Percentiles rank a stretch among this genome's conserved stretches.
Conservation (phyloP, 139 green algal genomes). For the Coelastrella sp. region DNA sequence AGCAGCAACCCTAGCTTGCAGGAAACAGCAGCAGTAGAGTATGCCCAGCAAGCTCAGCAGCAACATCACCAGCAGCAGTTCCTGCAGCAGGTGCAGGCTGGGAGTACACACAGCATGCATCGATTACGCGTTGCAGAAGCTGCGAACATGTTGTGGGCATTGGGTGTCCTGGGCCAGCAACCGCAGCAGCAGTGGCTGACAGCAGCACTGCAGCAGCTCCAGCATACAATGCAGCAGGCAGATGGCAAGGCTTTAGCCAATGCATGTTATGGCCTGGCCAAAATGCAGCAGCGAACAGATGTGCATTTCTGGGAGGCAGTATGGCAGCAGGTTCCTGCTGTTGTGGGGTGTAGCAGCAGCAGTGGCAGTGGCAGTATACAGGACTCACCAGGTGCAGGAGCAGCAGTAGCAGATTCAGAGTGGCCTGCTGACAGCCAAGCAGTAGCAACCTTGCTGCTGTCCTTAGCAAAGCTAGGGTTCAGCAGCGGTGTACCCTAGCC, state of each 20-base stretch:
- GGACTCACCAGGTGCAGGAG: slow-evolving; percentile 3
- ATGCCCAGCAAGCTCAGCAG: too few relatives aligned
- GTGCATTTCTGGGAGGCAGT: not conserved
- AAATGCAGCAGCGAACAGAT: not conserved
- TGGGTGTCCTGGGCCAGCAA: slow-evolving; percentile 10
- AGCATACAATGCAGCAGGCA: too few relatives aligned
- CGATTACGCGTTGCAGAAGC: not conserved
- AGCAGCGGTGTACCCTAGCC: not conserved
- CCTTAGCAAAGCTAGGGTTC: slow-evolving; percentile 4
- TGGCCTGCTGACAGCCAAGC: not conserved
- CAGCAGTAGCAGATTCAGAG: not conserved
- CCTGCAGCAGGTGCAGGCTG: slow-evolving; percentile 8
- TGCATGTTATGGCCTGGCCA: slow-evolving; percentile 1
- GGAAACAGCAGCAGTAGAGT: too few relatives aligned
- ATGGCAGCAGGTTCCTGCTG: slow-evolving; percentile 14
- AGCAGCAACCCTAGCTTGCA: slow-evolving; percentile 23
- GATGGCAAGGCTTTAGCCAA: slow-evolving; percentile 18
- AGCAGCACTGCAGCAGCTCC: not conserved
- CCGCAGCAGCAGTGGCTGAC: not conserved
- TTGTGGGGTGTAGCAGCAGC: not conserved
- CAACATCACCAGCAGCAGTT: slow-evolving; percentile 20
- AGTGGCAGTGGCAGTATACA: not conserved
- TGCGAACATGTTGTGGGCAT: slow-evolving; percentile 25
- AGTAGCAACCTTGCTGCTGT: not conserved
- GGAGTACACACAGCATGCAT: not conserved